These are phyloP conservation scores for Xylaria palmicola DNA, from an alignment of 495 filamentous ascomycete species.

Conservation along the genomic window DNA sequence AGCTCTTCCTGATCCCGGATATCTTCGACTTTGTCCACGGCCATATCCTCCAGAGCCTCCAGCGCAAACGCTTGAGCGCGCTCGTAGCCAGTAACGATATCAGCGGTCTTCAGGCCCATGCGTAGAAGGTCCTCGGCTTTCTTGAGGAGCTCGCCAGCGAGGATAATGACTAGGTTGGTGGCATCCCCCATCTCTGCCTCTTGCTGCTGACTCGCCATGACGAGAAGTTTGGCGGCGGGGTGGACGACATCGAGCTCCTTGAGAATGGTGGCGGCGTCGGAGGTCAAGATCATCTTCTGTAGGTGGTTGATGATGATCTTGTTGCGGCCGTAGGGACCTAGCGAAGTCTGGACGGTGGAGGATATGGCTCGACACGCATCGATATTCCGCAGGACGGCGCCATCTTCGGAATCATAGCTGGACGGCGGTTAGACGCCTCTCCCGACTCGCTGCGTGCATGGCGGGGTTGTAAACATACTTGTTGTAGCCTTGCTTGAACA, in stretches of 20 bases:
- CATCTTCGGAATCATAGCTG: slow-evolving; percentile 98
- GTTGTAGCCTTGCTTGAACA: slow-evolving; percentile 97
- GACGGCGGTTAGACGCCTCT: slow-evolving; percentile 16
- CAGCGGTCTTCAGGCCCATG: slow-evolving; percentile 94
- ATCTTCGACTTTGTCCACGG: slow-evolving; percentile 86
- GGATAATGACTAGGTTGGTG: slow-evolving; percentile 94
- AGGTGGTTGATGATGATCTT: slow-evolving; percentile 99
- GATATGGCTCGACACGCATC: slow-evolving; percentile 97
- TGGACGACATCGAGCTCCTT: slow-evolving; percentile 98
- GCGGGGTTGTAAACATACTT: slow-evolving; percentile 60
- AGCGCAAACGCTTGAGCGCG: slow-evolving; percentile 87
- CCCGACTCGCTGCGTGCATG: slow-evolving; percentile 10
- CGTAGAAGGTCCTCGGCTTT: slow-evolving; percentile 95
- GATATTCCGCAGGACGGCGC: slow-evolving; percentile 96
- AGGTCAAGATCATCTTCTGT: slow-evolving; percentile 99
- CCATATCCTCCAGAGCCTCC: slow-evolving; percentile 80
- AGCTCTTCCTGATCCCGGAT: slow-evolving; percentile 76
- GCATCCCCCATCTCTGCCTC: slow-evolving; percentile 99
- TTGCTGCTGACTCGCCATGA: slow-evolving; percentile 99
- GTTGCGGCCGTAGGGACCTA: slow-evolving; percentile 97
- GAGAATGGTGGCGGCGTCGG: slow-evolving; percentile 95
- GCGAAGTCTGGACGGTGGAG: slow-evolving; percentile 91
- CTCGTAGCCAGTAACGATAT: slow-evolving; percentile 94
- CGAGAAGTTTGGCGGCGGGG: slow-evolving; percentile 95
- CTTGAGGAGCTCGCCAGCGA: slow-evolving; percentile 93